Base-by-base conservation (phyloP, 192 early-diverging fungal species). In the Chytriomyces confervae region DNA sequence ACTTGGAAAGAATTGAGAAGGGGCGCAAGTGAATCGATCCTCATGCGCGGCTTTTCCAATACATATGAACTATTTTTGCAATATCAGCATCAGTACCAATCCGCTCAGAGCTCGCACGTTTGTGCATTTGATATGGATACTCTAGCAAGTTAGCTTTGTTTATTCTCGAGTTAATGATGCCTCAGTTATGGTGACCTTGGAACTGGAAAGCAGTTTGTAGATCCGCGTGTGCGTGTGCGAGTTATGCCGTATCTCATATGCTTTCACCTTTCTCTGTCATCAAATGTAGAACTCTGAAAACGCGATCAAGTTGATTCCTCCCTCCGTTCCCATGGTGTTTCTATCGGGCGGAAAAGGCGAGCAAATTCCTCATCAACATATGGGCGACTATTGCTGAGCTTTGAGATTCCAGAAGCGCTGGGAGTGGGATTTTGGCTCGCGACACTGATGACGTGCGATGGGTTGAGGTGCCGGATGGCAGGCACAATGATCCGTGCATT, bases 401-500 rank as follows among this genome's bases (percentile, higher is more conserved):
- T 20, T 11, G 16, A 68, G 23, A 66, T 65, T 7, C 16, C 7
- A 11, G 47, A 77, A 48, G 61, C 66, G 62, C 50, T 53, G 57
- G 27, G n/a, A 8, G 10, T 85, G 90, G 89, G 85, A 88, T 10
- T 7, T 29, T 18, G 45, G 18, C 18, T 18, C 48, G 60, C 71
- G 47, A 80, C 24, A 8, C 20, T 27, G 62, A 81, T 66, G 72
- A 73, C 6, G 79, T 84, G 0, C 47, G 47, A 45, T 84, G 66
- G 47, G 75, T 50, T 47, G 86, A 87, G 79, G 96, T 97, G 83
- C 77, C 79, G 10, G 74, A 91, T 16, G 97, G 97, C n/a, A 93
- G 87, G 53, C 97, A 97, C 83, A 97, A 97, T 77, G 95, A 97
- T 61, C 96, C 96, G 6, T 92, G 91, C 64, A 67, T 94, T 44